Evolutionary conservation across 768 basidiomycete species (phyloP).

Genomic region (Rhodotorula sphaerocarpa): DNA sequence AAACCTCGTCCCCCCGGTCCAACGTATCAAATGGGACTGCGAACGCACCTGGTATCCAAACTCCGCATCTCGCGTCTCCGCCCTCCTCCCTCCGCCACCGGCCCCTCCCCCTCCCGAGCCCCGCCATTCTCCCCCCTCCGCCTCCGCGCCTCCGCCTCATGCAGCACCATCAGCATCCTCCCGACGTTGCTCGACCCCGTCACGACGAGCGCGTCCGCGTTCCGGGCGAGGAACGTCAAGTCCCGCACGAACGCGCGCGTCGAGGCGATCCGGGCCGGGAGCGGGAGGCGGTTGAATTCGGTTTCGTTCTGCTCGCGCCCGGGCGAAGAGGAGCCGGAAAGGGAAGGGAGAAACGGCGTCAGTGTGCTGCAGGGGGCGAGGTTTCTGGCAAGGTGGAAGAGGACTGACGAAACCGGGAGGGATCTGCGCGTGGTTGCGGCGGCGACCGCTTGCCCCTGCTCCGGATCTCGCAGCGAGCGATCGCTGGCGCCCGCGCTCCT

Average conservation of each 20-base stretch:
- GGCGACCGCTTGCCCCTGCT: not conserved
- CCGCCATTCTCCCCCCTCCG: slow-evolving; percentile 4
- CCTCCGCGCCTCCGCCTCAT: not conserved
- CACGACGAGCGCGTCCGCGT: slow-evolving; percentile 36
- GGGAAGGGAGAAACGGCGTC: too few relatives aligned
- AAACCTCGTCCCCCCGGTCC: too few relatives aligned
- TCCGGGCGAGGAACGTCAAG: slow-evolving; percentile 26
- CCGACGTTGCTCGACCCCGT: slow-evolving; percentile 37
- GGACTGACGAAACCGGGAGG: too few relatives aligned
- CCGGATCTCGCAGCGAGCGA: too few relatives aligned
- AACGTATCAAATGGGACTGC: not conserved
- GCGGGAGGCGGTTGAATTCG: slow-evolving; percentile 30
- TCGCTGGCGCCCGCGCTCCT: too few relatives aligned
- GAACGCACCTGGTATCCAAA: slow-evolving; percentile 26
- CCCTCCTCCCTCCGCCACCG: too few relatives aligned
- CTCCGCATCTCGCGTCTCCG: slow-evolving; percentile 17
- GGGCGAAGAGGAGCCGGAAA: too few relatives aligned
- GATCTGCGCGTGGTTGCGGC: too few relatives aligned
- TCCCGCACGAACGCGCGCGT: slow-evolving; percentile 34
- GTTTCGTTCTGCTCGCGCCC: slow-evolving; percentile 20
- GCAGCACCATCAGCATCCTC: slow-evolving; percentile 31
- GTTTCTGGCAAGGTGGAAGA: too few relatives aligned
- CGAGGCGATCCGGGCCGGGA: slow-evolving; percentile 8
- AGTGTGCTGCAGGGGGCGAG: too few relatives aligned
- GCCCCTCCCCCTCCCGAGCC: too few relatives aligned